phyloP scores from a whole-genome alignment of 2,329 filamentous ascomycete species.

The Colletotrichum sp. region DNA sequence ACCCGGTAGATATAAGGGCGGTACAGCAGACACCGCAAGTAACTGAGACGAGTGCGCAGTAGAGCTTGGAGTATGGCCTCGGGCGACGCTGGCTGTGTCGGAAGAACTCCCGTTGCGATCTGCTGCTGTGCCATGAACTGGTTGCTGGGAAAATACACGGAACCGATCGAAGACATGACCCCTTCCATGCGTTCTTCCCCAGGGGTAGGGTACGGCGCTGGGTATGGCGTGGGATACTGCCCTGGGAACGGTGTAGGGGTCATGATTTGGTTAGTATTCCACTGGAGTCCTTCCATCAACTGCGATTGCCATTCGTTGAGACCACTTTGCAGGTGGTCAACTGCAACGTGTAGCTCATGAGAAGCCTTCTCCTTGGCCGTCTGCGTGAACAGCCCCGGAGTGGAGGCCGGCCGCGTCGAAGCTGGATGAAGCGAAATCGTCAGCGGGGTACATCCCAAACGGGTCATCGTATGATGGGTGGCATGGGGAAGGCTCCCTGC shows the following conservation, averaged over 20 bases:
- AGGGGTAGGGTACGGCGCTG: background rate
- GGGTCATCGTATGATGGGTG: background rate
- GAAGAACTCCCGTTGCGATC: background rate
- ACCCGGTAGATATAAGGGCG: slow-evolving; percentile 65
- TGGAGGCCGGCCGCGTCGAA: background rate
- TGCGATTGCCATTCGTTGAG: background rate
- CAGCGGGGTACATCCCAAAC: background rate
- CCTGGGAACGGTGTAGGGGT: background rate
- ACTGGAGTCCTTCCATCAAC: background rate
- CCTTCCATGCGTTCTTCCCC: background rate
- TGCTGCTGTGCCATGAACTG: background rate
- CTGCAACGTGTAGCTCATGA: background rate
- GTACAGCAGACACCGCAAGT: slow-evolving; percentile 62
- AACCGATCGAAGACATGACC: background rate
- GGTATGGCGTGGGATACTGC: background rate
- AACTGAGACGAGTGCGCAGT: slow-evolving; percentile 63
- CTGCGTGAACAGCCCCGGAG: background rate
- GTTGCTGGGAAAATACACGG: background rate
- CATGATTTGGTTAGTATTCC: background rate
- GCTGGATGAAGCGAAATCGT: background rate
- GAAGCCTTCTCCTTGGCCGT: background rate
- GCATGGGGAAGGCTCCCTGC: background rate
- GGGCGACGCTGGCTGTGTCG: background rate
- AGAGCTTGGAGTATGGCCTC: slow-evolving; percentile 55
- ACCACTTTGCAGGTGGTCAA: background rate